A percentile compares a stretch with the other conserved stretches of the same genome.
Evolutionary conservation across 2,329 filamentous ascomycete genomes (phyloP).

Genomic region (Geosmithia putterillii): DNA sequence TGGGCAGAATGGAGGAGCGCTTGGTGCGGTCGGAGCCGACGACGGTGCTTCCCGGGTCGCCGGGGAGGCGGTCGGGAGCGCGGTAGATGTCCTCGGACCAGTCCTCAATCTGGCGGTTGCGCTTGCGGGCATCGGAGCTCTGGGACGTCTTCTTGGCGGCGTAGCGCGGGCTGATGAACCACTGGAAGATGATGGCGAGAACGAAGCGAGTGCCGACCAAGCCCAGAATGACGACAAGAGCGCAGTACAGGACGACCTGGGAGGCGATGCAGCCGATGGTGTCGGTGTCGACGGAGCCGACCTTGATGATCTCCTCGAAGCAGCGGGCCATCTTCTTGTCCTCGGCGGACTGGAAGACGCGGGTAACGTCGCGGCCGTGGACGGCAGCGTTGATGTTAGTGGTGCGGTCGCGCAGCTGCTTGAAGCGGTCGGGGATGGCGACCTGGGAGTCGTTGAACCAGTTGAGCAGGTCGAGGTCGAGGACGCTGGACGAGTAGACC

Average conservation of each 20-base stretch:
- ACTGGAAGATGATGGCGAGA: conserved; percentile 87
- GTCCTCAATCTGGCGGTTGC: conserved; percentile 89
- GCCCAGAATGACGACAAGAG: conserved; percentile 79
- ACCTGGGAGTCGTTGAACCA: conserved; percentile 88
- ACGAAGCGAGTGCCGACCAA: conserved; percentile 79
- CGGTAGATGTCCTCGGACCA: conserved; percentile 98
- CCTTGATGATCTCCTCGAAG: conserved; percentile 87
- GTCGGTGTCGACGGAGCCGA: conserved; percentile 90
- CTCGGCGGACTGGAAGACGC: conserved; percentile 61
- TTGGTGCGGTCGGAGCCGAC: conserved; percentile 58
- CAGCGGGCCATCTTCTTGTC: conserved; percentile 81
- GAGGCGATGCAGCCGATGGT: conserved; percentile 96
- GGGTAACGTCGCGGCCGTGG: conserved; percentile 78
- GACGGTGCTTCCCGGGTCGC: conserved; percentile 56
- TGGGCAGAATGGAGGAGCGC: conserved; percentile 80
- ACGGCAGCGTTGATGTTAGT: conserved; percentile 49
- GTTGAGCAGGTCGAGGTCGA: conserved; percentile 76
- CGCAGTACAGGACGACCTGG: conserved; percentile 91
- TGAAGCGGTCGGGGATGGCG: conserved; percentile 61
- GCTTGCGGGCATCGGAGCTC: conserved; percentile 66
- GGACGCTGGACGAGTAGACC: conserved; percentile 86
- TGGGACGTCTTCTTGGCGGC: conserved; percentile 78
- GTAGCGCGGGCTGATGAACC: conserved; percentile 85
- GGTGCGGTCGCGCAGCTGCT: conserved; percentile 60
- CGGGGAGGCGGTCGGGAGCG: conserved; percentile 69